These are phyloP conservation scores for Mortierella alpina DNA, from an alignment of 192 early-diverging fungal species.

Conservation along the genomic window DNA sequence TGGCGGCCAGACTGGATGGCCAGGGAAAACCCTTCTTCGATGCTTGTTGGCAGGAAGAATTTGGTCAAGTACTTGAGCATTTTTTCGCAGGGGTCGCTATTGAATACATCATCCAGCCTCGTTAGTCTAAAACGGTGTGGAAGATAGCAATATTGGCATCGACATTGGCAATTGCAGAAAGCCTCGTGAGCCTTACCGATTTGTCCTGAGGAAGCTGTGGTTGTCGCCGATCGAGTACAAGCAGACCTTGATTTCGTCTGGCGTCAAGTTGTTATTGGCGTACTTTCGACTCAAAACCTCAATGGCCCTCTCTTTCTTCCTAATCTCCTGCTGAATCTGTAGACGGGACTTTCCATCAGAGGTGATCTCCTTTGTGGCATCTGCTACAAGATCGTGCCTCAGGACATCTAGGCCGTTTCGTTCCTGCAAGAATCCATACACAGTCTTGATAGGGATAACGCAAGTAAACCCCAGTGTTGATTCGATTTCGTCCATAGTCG, in stretches of 20 bases:
- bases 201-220: conserved; percentile 89
- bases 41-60: conserved; percentile 73
- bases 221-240: conserved; percentile 99
- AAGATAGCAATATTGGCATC: background rate
- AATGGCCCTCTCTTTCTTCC: conserved; percentile 91
- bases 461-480: conserved; percentile 84
- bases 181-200: conserved; percentile 58
- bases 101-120: background rate
- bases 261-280: conserved; percentile 61
- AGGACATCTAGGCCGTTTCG: conserved; percentile 74
- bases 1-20: conserved; percentile 84
- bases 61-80: conserved; percentile 83
- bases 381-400: conserved; percentile 80
- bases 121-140: background rate
- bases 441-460: conserved; percentile 91
- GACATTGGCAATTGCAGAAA: too few relatives aligned
- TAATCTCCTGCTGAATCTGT: conserved; percentile 86
- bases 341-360: conserved; percentile 71
- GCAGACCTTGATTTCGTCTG: conserved; percentile 83
- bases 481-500: conserved; percentile 76
- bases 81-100: conserved; percentile 93
- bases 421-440: conserved; percentile 80
- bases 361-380: conserved; percentile 81
- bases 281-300: conserved; percentile 88
- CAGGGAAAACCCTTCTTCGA: conserved; percentile 76